Conservation (phyloP, 768 basidiomycete genomes). For the Scleroderma bovista region DNA sequence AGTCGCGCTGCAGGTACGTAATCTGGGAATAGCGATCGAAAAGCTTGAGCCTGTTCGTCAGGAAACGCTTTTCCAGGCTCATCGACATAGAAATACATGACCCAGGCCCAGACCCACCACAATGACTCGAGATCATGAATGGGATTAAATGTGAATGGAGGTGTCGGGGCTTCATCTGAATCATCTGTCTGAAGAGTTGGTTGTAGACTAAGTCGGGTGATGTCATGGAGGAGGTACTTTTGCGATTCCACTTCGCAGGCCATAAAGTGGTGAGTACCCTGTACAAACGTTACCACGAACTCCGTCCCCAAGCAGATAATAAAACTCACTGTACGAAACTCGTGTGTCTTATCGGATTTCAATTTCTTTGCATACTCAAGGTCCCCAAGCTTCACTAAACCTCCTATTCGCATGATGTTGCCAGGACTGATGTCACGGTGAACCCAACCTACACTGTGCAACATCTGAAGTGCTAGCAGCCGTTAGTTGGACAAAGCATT, state of each 20-base stretch:
- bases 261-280: background rate
- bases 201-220: background rate
- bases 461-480: background rate
- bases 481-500: background rate
- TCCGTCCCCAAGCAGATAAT: too few relatives aligned
- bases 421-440: background rate
- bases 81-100: conserved; percentile 1
- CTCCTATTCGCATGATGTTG: background rate
- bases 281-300: too few relatives aligned
- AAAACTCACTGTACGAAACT: background rate
- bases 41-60: background rate
- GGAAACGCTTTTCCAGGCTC: background rate
- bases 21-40: background rate
- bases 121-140: background rate
- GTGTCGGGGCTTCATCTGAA: too few relatives aligned
- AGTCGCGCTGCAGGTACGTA: background rate
- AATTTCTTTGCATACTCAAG: background rate
- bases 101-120: conserved; percentile 1
- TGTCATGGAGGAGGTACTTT: background rate
- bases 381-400: background rate
- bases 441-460: background rate
- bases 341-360: background rate
- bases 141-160: background rate
- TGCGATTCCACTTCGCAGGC: background rate
- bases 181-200: too few relatives aligned